Percentiles rank a stretch among this genome's conserved stretches.
These are phyloP conservation scores for Phytophthora nicotianae DNA, from an alignment of 352 stramenopile species.

Conservation along the genomic window DNA sequence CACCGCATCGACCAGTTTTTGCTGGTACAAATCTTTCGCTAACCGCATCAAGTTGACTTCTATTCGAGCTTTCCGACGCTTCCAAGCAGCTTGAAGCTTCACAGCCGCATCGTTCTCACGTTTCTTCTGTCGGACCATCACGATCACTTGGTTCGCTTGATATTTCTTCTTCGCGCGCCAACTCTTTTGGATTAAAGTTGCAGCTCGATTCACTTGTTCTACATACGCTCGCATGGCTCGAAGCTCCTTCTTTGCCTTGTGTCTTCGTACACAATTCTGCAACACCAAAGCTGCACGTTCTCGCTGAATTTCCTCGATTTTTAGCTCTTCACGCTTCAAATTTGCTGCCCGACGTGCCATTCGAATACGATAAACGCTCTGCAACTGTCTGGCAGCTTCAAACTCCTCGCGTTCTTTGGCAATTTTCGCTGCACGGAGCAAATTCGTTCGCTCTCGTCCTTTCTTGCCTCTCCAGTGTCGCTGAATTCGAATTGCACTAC, in stretches of 20 bases:
- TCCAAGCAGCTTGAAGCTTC: slow-evolving; percentile 65
- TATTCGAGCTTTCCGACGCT: slow-evolving; percentile 53
- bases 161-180: slow-evolving; percentile 60
- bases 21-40: slow-evolving; percentile 42
- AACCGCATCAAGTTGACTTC: slow-evolving; percentile 46
- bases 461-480: slow-evolving; percentile 69
- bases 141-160: slow-evolving; percentile 48
- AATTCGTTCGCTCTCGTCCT: slow-evolving; percentile 31
- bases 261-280: slow-evolving; percentile 49
- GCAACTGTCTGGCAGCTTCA: slow-evolving; percentile 64
- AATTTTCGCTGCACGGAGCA: slow-evolving; percentile 38
- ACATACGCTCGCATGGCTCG: slow-evolving; percentile 27
- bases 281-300: slow-evolving; percentile 54
- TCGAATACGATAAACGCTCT: slow-evolving; percentile 60
- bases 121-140: slow-evolving; percentile 36
- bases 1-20: slow-evolving; percentile 37
- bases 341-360: slow-evolving; percentile 45
- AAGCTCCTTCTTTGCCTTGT: slow-evolving; percentile 46
- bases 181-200: slow-evolving; percentile 47
- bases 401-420: slow-evolving; percentile 39
- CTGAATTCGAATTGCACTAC: slow-evolving; percentile 70
- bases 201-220: slow-evolving; percentile 38
- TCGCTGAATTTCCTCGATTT: slow-evolving; percentile 28
- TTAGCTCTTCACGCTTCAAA: slow-evolving; percentile 41
- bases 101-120: slow-evolving; percentile 51